phyloP scores from a whole-genome alignment of 768 basidiomycete genomes.

The Cubamyces lactineus region DNA sequence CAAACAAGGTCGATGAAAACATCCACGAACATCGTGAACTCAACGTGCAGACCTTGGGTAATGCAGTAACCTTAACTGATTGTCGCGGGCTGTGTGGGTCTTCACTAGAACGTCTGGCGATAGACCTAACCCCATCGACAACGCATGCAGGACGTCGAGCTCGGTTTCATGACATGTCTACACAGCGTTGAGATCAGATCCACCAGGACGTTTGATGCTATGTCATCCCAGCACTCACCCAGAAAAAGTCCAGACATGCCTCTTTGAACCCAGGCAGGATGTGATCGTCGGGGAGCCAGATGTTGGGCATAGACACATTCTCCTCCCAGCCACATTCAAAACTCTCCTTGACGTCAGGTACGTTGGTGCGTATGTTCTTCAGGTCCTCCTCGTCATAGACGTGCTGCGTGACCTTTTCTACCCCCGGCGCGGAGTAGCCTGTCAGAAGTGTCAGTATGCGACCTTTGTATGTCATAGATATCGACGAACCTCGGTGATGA shows the following conservation, averaged over 20 bases:
- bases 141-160: conserved; percentile 49
- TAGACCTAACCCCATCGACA: conserved; percentile 51
- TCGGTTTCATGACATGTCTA: conserved; percentile 48
- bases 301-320: conserved; percentile 51
- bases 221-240: conserved; percentile 27
- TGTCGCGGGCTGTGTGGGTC: conserved; percentile 48
- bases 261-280: conserved; percentile 57
- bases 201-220: neutral
- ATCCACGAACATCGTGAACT: neutral
- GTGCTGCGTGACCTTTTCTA: conserved; percentile 37
- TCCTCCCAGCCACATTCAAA: conserved; percentile 58
- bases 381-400: conserved; percentile 39
- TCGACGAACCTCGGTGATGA: conserved; percentile 37
- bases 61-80: conserved; percentile 60
- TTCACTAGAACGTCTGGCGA: conserved; percentile 47
- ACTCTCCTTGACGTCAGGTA: conserved; percentile 52
- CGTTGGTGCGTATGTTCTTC: conserved; percentile 34
- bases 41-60: conserved; percentile 45
- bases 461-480: neutral
- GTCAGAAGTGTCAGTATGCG: neutral
- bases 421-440: conserved; percentile 39
- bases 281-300: conserved; percentile 55
- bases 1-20: too few species aligned
- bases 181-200: neutral
- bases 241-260: conserved; percentile 54